Percentiles rank a stretch among this genome's conserved stretches.
Evolutionary conservation across 192 early-diverging fungal species (phyloP).

Genomic region (Entomortierella parvispora): DNA sequence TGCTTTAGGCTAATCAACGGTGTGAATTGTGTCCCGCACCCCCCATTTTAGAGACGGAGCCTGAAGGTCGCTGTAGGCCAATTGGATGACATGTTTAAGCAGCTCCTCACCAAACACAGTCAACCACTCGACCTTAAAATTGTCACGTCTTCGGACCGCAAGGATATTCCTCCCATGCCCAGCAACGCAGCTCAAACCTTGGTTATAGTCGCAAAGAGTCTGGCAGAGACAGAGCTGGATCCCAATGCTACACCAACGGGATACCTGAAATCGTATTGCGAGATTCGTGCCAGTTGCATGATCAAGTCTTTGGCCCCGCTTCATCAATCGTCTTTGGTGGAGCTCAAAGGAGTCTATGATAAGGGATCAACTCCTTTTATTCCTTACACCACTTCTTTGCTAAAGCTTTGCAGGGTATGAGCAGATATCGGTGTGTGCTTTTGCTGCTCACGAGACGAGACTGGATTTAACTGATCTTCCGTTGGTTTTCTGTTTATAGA

Average conservation of each 20-base stretch:
- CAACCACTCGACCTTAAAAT: constrained; percentile 38
- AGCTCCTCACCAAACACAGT: constrained; percentile 24
- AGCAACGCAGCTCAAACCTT: constrained; percentile 28
- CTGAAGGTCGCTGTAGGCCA: constrained; percentile 34
- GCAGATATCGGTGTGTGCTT: no score
- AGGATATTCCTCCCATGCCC: constrained; percentile 54
- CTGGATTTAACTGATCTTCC: background rate
- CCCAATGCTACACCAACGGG: constrained; percentile 58
- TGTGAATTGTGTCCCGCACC: background rate
- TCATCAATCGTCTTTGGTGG: constrained; percentile 60
- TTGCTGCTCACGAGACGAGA: no score
- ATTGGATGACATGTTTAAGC: constrained; percentile 31
- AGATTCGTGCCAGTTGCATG: constrained; percentile 74
- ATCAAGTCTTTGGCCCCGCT: constrained; percentile 63
- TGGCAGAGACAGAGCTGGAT: constrained; percentile 59
- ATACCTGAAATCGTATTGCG: constrained; percentile 71
- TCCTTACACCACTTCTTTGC: constrained; percentile 64
- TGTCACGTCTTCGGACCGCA: constrained; percentile 48
- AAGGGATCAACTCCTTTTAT: constrained; percentile 71
- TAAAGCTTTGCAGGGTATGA: constrained; percentile 73
- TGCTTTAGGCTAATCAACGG: background rate
- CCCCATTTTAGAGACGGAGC: constrained; percentile 47
- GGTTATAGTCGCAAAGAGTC: constrained; percentile 56
- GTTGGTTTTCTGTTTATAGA: constrained; percentile 35
- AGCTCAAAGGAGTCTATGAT: constrained; percentile 63